A percentile compares a stretch with the other conserved stretches of the same genome.
These are phyloP conservation scores for Hevea brasiliensis DNA, from an alignment of 345 rosid genomes.

Conservation along the genomic window DNA sequence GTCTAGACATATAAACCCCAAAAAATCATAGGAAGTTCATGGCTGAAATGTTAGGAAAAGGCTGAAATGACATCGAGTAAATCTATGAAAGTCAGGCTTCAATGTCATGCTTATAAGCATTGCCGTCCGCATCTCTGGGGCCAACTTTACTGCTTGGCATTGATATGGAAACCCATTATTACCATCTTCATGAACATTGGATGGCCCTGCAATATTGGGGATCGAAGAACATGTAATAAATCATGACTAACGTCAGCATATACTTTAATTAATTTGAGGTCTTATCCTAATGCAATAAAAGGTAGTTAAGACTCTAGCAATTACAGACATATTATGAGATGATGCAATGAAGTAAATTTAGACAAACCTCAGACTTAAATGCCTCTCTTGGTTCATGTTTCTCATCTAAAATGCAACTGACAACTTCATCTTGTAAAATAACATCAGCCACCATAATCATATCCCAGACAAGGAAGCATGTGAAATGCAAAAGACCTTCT, in stretches of 20 bases:
- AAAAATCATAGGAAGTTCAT: constrained; percentile 49
- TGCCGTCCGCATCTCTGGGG: constrained; percentile 78
- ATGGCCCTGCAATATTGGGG: constrained; percentile 40
- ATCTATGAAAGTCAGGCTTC: constrained; percentile 63
- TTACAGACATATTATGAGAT: too few species aligned
- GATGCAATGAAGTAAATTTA: neutral
- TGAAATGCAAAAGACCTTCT: constrained; percentile 82
- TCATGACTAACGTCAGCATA: neutral
- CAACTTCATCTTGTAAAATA: constrained; percentile 49
- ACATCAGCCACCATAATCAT: constrained; percentile 64
- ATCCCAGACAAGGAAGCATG: constrained; percentile 77
- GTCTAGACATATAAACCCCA: constrained; percentile 63
- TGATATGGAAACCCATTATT: constrained; percentile 57
- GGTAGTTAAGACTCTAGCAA: too few species aligned
- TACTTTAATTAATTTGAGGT: neutral
- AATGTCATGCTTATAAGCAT: constrained; percentile 62
- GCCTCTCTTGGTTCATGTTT: constrained; percentile 23
- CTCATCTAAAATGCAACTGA: constrained; percentile 35
- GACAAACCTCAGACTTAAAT: constrained; percentile 46
- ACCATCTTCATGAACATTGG: constrained; percentile 46
- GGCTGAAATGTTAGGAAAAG: constrained; percentile 41
- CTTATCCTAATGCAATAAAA: neutral
- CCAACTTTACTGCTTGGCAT: constrained; percentile 62
- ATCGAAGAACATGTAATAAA: neutral
- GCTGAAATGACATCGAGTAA: constrained; percentile 60